These are phyloP conservation scores for Biscutella laevigata DNA, from an alignment of 441 rosid species.

Conservation along the genomic window DNA sequence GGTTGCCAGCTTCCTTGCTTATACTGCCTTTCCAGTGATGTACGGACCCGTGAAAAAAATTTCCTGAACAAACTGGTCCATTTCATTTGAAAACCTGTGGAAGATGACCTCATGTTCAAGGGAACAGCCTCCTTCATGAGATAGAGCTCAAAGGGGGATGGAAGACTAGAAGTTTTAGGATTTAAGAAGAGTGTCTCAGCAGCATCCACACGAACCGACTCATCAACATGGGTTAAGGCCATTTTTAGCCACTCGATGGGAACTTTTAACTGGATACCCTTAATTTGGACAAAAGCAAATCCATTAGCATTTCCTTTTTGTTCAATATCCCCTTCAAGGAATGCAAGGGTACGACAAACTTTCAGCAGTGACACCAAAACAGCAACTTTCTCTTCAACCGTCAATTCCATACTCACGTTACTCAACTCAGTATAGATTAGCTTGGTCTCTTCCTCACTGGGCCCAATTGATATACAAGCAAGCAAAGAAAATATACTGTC, in stretches of 20 bases:
- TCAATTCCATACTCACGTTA: slow-evolving; percentile 33
- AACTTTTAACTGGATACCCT: slow-evolving; percentile 61
- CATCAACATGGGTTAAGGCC: slow-evolving; percentile 90
- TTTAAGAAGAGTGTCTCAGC: slow-evolving; percentile 88
- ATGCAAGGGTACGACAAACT: slow-evolving; percentile 81
- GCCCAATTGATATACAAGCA: slow-evolving; percentile 51
- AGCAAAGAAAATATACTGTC: slow-evolving; percentile 90
- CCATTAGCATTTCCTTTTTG: slow-evolving; percentile 26
- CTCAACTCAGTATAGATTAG: slow-evolving; percentile 31
- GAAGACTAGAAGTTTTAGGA: slow-evolving; percentile 83
- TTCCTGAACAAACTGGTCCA: slow-evolving; percentile 91
- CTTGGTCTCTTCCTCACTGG: slow-evolving; percentile 40
- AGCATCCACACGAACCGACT: slow-evolving; percentile 86
- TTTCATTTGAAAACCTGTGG: slow-evolving; percentile 97
- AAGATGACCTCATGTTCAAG: slow-evolving; percentile 92
- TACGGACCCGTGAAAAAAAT: slow-evolving; percentile 81
- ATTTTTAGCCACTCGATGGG: slow-evolving; percentile 70
- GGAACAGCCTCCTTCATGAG: slow-evolving; percentile 79
- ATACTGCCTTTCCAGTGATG: slow-evolving; percentile 82
- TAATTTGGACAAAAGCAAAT: slow-evolving; percentile 53
- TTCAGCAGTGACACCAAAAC: slow-evolving; percentile 77
- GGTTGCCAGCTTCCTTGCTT: slow-evolving; percentile 75
- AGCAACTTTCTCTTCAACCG: slow-evolving; percentile 72
- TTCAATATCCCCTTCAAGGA: slow-evolving; percentile 89
- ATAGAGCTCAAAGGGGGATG: slow-evolving; percentile 72